Evolutionary conservation across 345 rosid genomes (phyloP).

Genomic region (Heritiera littoralis): DNA sequence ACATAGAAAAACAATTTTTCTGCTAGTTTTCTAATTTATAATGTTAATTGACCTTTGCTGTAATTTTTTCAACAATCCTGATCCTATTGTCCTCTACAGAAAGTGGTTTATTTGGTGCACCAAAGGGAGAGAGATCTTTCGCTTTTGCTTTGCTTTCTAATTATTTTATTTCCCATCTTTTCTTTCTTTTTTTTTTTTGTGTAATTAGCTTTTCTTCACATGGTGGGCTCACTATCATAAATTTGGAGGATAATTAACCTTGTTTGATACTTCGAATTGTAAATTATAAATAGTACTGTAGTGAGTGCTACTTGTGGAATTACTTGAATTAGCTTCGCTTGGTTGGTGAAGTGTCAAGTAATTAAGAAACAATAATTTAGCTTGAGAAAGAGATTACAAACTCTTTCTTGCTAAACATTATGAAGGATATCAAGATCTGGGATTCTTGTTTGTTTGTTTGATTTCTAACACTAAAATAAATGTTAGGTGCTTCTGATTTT

Average conservation of each 20-base stretch:
- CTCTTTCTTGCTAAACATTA: background rate
- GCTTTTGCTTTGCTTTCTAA: background rate
- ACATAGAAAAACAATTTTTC: background rate
- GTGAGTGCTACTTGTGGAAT: background rate
- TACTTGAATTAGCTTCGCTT: too few relatives aligned
- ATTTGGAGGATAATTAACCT: background rate
- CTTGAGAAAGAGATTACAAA: constrained; percentile 10
- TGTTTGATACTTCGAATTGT: background rate
- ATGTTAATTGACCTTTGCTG: background rate
- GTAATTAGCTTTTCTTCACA: background rate
- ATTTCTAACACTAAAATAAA: background rate
- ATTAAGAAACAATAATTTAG: constrained; percentile 6
- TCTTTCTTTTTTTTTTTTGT: background rate
- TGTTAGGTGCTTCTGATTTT: background rate
- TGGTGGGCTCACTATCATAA: background rate
- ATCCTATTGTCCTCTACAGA: background rate
- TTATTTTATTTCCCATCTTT: background rate
- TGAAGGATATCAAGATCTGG: background rate
- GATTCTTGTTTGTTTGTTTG: background rate
- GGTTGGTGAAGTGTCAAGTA: constrained; percentile 23
- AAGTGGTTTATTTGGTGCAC: background rate
- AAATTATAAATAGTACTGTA: background rate
- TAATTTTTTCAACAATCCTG: background rate
- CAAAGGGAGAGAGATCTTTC: background rate
- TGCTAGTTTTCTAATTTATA: background rate